phyloP scores from a whole-genome alignment of 768 basidiomycete genomes.

The Nidula microcarpa region DNA sequence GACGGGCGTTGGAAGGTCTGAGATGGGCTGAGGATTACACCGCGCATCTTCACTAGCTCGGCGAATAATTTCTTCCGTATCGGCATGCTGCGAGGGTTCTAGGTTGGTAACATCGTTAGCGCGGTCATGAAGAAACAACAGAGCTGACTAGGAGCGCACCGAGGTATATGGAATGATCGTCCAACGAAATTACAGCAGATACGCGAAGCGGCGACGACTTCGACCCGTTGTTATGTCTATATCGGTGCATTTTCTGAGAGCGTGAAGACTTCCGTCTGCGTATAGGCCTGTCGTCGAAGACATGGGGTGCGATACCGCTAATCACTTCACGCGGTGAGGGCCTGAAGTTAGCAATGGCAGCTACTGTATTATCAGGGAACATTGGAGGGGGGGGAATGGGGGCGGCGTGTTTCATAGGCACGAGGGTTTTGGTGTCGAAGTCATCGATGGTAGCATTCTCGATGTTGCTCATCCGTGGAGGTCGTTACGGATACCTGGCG shows the following conservation, averaged over 20 bases:
- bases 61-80: background rate
- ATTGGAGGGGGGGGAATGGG: conserved; percentile 3
- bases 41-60: background rate
- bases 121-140: background rate
- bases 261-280: conserved; percentile 17
- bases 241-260: conserved; percentile 16
- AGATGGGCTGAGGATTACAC: background rate
- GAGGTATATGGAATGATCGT: conserved; percentile 26
- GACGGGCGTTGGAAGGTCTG: background rate
- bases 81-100: background rate
- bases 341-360: conserved; percentile 35
- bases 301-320: conserved; percentile 41
- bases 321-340: conserved; percentile 39
- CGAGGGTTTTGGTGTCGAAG: too few relatives aligned
- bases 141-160: conserved; percentile 12
- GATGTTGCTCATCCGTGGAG: too few relatives aligned
- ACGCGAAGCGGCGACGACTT: conserved; percentile 29
- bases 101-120: background rate
- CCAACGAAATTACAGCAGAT: conserved; percentile 26
- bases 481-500: too few relatives aligned
- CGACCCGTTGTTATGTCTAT: conserved; percentile 7
- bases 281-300: conserved; percentile 35
- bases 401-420: background rate
- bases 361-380: conserved; percentile 12
- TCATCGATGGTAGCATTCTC: too few relatives aligned